Evolutionary conservation across 2,329 filamentous ascomycete genomes (phyloP).

Genomic region (Camillea tinctor): DNA sequence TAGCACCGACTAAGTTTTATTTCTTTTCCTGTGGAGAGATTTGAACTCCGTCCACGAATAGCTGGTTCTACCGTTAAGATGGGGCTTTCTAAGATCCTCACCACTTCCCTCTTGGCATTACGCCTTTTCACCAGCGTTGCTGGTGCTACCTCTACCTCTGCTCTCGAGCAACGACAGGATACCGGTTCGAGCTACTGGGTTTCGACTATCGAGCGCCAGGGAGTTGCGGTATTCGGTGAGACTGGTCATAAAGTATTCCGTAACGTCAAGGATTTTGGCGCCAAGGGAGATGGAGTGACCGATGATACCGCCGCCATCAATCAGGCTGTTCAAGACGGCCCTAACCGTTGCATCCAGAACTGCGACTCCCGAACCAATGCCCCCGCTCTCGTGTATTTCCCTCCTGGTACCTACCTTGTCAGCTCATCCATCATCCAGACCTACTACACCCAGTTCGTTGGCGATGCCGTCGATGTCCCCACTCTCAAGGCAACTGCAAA

Average conservation of each 20-base stretch:
- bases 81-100: slow-evolving; percentile 32
- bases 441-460: slow-evolving; percentile 93
- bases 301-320: slow-evolving; percentile 94
- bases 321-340: slow-evolving; percentile 70
- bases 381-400: slow-evolving; percentile 90
- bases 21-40: slow-evolving; percentile 18
- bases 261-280: slow-evolving; percentile 75
- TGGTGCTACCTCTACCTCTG: slow-evolving; percentile 17
- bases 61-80: slow-evolving; percentile 33
- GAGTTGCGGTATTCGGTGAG: slow-evolving; percentile 61
- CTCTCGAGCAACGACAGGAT: slow-evolving; percentile 25
- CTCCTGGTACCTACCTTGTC: slow-evolving; percentile 80
- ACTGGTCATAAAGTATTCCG: slow-evolving; percentile 69
- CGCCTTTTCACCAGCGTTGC: slow-evolving; percentile 24
- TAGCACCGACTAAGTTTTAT: slow-evolving; percentile 12
- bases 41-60: slow-evolving; percentile 24
- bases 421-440: slow-evolving; percentile 76
- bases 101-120: slow-evolving; percentile 26
- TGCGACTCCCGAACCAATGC: slow-evolving; percentile 84
- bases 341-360: slow-evolving; percentile 69
- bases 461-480: slow-evolving; percentile 71
- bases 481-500: slow-evolving; percentile 69
- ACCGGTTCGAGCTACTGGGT: slow-evolving; percentile 66
- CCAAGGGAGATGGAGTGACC: slow-evolving; percentile 63
- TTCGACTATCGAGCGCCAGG: slow-evolving; percentile 66